These are phyloP conservation scores for Dactylonectria macrodidyma DNA, from an alignment of 2,329 filamentous ascomycete species.

Conservation along the genomic window DNA sequence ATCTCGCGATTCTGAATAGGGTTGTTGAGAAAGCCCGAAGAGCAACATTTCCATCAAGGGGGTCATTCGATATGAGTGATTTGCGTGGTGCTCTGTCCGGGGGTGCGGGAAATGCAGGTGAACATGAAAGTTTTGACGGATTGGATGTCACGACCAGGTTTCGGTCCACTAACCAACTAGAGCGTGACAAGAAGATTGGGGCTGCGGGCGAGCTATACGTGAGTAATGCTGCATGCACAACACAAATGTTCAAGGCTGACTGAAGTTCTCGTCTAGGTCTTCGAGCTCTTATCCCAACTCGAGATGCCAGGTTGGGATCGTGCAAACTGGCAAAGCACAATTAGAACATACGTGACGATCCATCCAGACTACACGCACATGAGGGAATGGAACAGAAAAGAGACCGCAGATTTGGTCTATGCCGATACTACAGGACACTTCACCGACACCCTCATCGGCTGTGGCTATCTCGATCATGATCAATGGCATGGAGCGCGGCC, in stretches of 20 bases:
- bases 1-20: conserved; percentile 25
- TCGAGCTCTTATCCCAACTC: conserved; percentile 37
- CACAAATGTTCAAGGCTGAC: neutral
- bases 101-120: neutral
- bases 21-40: conserved; percentile 31
- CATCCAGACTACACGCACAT: conserved; percentile 32
- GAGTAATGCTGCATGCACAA: conserved; percentile 17
- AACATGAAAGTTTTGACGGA: conserved; percentile 33
- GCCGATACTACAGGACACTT: conserved; percentile 28
- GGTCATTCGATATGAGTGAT: conserved; percentile 29
- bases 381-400: conserved; percentile 11
- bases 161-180: conserved; percentile 9
- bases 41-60: conserved; percentile 25
- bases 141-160: conserved; percentile 34
- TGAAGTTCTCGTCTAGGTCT: conserved; percentile 26
- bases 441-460: conserved; percentile 29
- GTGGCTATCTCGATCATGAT: conserved; percentile 27
- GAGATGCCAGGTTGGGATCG: conserved; percentile 25
- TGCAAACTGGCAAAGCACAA: conserved; percentile 37
- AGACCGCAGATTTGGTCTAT: conserved; percentile 37
- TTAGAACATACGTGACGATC: conserved; percentile 19
- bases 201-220: conserved; percentile 46
- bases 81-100: conserved; percentile 24
- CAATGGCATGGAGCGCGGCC: conserved; percentile 44
- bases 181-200: conserved; percentile 41